Evolutionary conservation across 2,329 filamentous ascomycete genomes (phyloP).

Genomic region (Aspergillus jensenii): DNA sequence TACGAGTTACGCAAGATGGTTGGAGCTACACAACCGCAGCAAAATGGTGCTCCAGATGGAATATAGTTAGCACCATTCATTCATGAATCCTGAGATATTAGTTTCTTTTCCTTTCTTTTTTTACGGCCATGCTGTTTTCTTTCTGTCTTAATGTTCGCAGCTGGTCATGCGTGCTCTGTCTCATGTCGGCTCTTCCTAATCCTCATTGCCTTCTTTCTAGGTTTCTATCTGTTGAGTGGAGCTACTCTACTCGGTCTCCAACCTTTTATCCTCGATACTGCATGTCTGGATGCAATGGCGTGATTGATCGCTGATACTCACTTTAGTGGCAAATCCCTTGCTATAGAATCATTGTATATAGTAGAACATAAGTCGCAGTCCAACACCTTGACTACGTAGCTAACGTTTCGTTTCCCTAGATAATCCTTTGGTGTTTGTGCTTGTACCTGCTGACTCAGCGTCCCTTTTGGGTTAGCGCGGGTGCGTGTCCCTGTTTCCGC

Average conservation of each 20-base stretch:
- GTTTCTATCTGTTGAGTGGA: not conserved
- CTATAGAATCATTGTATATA: not conserved
- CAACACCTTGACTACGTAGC: not conserved
- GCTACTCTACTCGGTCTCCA: not conserved
- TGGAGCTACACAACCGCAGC: conserved; percentile 58
- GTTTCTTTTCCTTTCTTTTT: not conserved
- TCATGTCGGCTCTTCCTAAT: conserved; percentile 1
- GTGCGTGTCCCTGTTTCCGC: conserved; percentile 24
- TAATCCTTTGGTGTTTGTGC: not conserved
- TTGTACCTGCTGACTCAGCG: conserved; percentile 6
- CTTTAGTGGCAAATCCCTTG: not conserved
- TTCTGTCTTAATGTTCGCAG: conserved; percentile 16
- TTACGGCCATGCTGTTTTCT: conserved; percentile 1
- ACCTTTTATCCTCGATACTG: not conserved
- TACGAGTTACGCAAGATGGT: conserved; percentile 87
- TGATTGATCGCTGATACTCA: not conserved
- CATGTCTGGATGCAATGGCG: conserved; percentile 7
- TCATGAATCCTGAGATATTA: not conserved
- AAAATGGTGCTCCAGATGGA: conserved; percentile 28
- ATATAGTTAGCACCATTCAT: conserved; percentile 4
- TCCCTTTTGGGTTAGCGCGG: conserved; percentile 21
- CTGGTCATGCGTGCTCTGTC: conserved; percentile 20
- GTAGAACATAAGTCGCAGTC: not conserved
- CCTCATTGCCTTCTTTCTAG: not conserved
- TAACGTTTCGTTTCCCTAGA: not conserved